Conservation (phyloP, 1,284 basidiomycete species). For the Sanghuangporus weigelae region DNA sequence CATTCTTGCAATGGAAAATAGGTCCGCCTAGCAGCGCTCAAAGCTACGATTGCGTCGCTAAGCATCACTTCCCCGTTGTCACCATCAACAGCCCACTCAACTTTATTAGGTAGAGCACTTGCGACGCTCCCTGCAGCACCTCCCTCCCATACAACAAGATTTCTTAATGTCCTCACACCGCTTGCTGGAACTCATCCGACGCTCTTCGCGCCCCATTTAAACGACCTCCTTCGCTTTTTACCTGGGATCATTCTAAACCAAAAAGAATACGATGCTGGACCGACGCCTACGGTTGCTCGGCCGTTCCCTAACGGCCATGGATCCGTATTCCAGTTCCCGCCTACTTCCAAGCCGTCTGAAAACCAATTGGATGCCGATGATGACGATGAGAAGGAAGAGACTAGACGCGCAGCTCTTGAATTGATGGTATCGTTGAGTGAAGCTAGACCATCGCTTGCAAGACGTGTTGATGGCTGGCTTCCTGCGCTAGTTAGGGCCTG, state of each 20-base stretch:
- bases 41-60: conserved; percentile 59
- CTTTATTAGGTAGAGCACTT: conserved; percentile 64
- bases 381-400: conserved; percentile 39
- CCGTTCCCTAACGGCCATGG: conserved; percentile 46
- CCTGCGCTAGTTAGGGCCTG: conserved; percentile 63
- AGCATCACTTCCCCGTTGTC: conserved; percentile 51
- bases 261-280: conserved; percentile 51
- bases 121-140: conserved; percentile 46
- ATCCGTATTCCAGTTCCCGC: conserved; percentile 51
- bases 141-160: conserved; percentile 43
- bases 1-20: neutral
- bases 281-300: conserved; percentile 65
- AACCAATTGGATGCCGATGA: conserved; percentile 27
- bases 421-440: conserved; percentile 75
- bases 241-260: conserved; percentile 57
- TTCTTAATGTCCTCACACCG: conserved; percentile 66
- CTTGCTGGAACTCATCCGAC: conserved; percentile 60
- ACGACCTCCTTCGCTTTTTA: conserved; percentile 57
- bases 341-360: conserved; percentile 26
- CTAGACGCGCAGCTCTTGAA: conserved; percentile 61
- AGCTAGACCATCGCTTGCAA: conserved; percentile 62
- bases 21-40: conserved; percentile 16
- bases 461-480: conserved; percentile 61
- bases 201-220: conserved; percentile 64
- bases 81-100: conserved; percentile 43